Conservation (phyloP, 768 basidiomycete species). For the Lactarius psammicola region DNA sequence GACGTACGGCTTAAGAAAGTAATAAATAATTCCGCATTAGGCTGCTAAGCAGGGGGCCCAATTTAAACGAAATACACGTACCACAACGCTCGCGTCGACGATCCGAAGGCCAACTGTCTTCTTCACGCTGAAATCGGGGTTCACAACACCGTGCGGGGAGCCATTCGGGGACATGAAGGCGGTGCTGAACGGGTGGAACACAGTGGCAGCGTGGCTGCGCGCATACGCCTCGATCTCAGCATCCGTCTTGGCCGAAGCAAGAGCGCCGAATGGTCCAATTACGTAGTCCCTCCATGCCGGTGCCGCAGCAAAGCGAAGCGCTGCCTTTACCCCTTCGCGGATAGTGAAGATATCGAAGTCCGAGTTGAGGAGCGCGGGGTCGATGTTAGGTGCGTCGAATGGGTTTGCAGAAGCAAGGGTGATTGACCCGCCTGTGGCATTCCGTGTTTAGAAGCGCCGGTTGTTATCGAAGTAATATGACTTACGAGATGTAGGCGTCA, state of each 20-base stretch:
- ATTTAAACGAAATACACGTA: slow-evolving; percentile 5
- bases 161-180: slow-evolving; percentile 43
- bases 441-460: not conserved
- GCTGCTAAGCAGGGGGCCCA: not conserved
- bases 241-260: slow-evolving; percentile 21
- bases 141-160: slow-evolving; percentile 42
- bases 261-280: slow-evolving; percentile 1
- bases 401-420: slow-evolving; percentile 32
- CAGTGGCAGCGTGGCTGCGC: slow-evolving; percentile 26
- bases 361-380: slow-evolving; percentile 27
- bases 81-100: slow-evolving; percentile 32
- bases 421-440: slow-evolving; percentile 28
- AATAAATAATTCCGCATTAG: not conserved
- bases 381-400: slow-evolving; percentile 32
- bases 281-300: slow-evolving; percentile 15
- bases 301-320: slow-evolving; percentile 5
- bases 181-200: slow-evolving; percentile 37
- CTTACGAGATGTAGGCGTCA: slow-evolving; percentile 30
- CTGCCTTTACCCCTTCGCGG: slow-evolving; percentile 10
- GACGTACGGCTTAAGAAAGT: slow-evolving; percentile 18
- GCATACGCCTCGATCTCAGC: slow-evolving; percentile 28
- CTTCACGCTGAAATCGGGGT: slow-evolving; percentile 43
- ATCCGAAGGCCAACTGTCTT: slow-evolving; percentile 44
- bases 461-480: not conserved
- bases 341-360: slow-evolving; percentile 18